Evolutionary conservation across 1,284 basidiomycete species (phyloP).

Genomic region (Ganoderma leucocontextum): DNA sequence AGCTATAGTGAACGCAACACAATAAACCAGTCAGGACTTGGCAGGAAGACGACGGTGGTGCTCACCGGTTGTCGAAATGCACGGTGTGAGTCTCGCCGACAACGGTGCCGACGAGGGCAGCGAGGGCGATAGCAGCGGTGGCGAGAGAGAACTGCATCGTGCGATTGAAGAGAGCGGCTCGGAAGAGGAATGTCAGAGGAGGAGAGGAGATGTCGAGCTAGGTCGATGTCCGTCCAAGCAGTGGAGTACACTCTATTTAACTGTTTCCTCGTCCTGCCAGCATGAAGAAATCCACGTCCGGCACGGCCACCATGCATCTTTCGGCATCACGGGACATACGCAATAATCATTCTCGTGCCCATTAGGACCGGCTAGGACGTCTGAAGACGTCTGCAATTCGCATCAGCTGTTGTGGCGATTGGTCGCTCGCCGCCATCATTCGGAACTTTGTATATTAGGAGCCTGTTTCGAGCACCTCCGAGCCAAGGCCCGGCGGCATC

Average conservation of each 20-base stretch:
- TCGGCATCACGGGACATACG: neutral
- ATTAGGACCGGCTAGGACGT: too few species aligned
- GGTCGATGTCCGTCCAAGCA: neutral
- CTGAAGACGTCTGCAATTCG: too few species aligned
- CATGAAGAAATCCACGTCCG: too few species aligned
- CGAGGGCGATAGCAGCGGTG: conserved; percentile 36
- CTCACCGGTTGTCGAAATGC: conserved; percentile 47
- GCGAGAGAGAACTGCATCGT: conserved; percentile 44
- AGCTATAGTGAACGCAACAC: conserved; percentile 35
- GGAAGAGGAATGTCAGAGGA: neutral
- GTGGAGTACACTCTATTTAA: neutral
- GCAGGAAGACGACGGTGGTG: conserved; percentile 3
- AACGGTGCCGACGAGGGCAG: conserved; percentile 38
- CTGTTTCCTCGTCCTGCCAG: neutral
- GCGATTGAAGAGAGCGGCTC: neutral
- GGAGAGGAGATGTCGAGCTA: neutral
- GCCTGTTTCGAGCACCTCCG: neutral
- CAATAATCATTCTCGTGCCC: neutral
- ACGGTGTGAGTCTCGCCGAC: conserved; percentile 48
- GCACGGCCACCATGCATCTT: too few species aligned
- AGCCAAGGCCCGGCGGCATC: too few species aligned
- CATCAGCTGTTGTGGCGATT: too few species aligned
- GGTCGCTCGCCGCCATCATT: neutral
- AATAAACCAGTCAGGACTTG: neutral
- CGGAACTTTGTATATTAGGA: neutral